Percentiles rank a stretch among this genome's conserved stretches.
phyloP scores from a whole-genome alignment of 495 filamentous ascomycete genomes.

The Podospora pseudopauciseta region DNA sequence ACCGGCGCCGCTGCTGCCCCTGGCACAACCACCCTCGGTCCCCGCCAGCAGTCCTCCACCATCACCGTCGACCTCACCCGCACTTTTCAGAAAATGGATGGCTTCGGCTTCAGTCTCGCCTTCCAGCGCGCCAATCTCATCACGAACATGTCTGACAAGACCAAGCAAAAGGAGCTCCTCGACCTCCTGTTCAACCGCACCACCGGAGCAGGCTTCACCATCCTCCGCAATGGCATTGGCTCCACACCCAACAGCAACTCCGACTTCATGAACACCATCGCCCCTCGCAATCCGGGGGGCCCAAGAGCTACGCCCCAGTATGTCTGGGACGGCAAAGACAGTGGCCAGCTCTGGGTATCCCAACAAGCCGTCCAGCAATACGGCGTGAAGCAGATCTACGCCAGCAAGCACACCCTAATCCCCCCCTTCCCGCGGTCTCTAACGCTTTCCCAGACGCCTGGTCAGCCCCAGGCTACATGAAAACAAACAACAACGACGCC shows the following conservation, averaged over 20 bases:
- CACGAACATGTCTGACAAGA: conserved; percentile 45
- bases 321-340: conserved; percentile 51
- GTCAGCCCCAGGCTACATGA: conserved; percentile 53
- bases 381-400: conserved; percentile 51
- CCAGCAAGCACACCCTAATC: conserved; percentile 29
- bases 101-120: conserved; percentile 51
- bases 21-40: conserved; percentile 14
- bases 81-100: conserved; percentile 48
- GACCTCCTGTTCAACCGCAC: conserved; percentile 52
- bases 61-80: conserved; percentile 42
- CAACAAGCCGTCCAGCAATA: conserved; percentile 47
- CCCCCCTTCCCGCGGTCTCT: not conserved
- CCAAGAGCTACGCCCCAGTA: conserved; percentile 43
- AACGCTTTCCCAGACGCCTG: conserved; percentile 26
- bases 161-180: conserved; percentile 42
- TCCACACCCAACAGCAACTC: conserved; percentile 41
- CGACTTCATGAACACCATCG: conserved; percentile 49
- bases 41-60: conserved; percentile 32
- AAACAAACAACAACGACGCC: conserved; percentile 48
- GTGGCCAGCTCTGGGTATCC: conserved; percentile 50
- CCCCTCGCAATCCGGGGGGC: conserved; percentile 44
- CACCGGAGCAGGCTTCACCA: conserved; percentile 51
- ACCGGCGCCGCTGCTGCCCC: conserved; percentile 8
- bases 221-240: conserved; percentile 56
- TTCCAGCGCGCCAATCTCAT: conserved; percentile 55